phyloP scores from a whole-genome alignment of 2,329 filamentous ascomycete genomes.

The Phyllosticta citribraziliensis region DNA sequence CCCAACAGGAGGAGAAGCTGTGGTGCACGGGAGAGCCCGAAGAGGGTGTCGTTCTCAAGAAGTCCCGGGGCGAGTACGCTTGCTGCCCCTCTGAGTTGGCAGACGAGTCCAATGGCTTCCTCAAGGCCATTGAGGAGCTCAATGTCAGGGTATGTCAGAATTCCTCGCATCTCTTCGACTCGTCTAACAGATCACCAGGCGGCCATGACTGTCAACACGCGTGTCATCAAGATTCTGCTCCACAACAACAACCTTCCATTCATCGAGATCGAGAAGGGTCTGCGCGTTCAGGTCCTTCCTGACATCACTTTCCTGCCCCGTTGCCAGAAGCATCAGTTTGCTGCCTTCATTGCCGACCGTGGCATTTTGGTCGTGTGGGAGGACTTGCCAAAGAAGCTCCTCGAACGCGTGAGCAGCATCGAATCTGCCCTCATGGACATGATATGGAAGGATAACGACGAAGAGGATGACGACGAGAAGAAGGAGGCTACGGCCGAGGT shows the following conservation, averaged over 20 bases:
- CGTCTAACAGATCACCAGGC: conserved; percentile 34
- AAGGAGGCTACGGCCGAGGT: conserved; percentile 27
- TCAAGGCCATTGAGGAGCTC: conserved; percentile 38
- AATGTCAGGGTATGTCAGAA: conserved; percentile 41
- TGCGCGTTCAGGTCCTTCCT: conserved; percentile 53
- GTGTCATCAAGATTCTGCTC: conserved; percentile 53
- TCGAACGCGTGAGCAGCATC: conserved; percentile 43
- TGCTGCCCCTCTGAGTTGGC: conserved; percentile 41
- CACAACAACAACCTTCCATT: conserved; percentile 41
- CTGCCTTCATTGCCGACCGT: conserved; percentile 53
- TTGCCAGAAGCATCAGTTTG: conserved; percentile 56
- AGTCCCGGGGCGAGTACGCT: conserved; percentile 39
- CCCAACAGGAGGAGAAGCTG: conserved; percentile 48
- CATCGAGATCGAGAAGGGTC: conserved; percentile 48
- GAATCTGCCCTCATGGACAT: conserved; percentile 47
- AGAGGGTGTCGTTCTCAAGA: conserved; percentile 49
- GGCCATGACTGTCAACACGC: conserved; percentile 59
- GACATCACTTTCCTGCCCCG: conserved; percentile 46
- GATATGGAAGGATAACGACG: conserved; percentile 43
- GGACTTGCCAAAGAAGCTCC: conserved; percentile 47
- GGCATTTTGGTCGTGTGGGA: conserved; percentile 54
- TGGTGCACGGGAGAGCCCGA: conserved; percentile 40
- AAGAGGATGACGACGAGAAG: conserved; percentile 34
- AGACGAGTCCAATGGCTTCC: conserved; percentile 39
- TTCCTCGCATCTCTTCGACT: conserved; percentile 15